Evolutionary conservation across 2,329 filamentous ascomycete genomes (phyloP).

Genomic region (Phialophora chinensis): DNA sequence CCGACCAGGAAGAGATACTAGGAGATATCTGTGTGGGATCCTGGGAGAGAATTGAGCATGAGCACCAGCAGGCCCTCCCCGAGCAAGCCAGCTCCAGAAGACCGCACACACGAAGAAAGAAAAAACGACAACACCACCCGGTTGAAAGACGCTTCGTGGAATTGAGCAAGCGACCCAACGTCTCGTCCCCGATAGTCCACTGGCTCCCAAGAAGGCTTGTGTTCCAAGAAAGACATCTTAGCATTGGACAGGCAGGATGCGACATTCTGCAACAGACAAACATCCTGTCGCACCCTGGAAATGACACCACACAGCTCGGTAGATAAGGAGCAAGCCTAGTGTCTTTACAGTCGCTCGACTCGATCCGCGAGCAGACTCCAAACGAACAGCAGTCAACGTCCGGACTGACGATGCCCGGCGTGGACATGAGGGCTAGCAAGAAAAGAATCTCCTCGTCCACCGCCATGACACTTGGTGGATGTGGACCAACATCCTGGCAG

Average conservation of each 20-base stretch:
- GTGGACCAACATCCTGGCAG: no score
- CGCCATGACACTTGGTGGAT: no score
- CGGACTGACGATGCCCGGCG: neutral
- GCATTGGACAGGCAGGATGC: no score
- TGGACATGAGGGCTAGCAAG: neutral
- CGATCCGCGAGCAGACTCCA: neutral
- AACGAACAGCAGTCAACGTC: neutral
- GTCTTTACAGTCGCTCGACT: neutral
- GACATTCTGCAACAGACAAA: no score
- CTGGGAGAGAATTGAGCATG: neutral
- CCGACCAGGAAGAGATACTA: conserved; percentile 75
- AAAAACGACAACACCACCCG: neutral
- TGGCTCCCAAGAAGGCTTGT: no score
- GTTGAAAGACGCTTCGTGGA: neutral
- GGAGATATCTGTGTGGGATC: conserved; percentile 7
- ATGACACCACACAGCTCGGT: no score
- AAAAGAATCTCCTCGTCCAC: neutral
- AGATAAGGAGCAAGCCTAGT: no score
- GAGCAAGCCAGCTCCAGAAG: neutral
- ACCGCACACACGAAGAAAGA: neutral
- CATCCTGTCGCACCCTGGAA: no score
- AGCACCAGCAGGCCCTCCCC: neutral
- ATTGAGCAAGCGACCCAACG: neutral
- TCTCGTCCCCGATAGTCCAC: no score
- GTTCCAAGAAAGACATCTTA: no score